A percentile compares a stretch with the other conserved stretches of the same genome.
Evolutionary conservation across 2,329 filamentous ascomycete genomes (phyloP).

Genomic region (Fonsecaea nubica): DNA sequence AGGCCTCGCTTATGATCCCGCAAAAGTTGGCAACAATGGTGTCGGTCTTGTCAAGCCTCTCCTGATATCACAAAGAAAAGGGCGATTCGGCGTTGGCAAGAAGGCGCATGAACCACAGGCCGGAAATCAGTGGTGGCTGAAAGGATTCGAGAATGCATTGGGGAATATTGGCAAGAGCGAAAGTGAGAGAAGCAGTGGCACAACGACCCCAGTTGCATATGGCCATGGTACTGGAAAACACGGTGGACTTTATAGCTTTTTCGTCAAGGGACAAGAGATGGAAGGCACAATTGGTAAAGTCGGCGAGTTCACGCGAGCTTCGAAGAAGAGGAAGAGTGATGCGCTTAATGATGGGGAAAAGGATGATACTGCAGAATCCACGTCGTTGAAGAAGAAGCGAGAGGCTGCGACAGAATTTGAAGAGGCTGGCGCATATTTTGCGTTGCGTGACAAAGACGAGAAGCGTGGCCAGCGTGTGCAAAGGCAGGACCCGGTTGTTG

Average conservation of each 20-base stretch:
- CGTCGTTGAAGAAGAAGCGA: conserved; percentile 20
- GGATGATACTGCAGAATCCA: conserved; percentile 1
- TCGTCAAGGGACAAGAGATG: conserved; percentile 81
- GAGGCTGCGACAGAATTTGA: conserved; percentile 29
- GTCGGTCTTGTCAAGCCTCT: conserved; percentile 84
- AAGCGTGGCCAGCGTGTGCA: conserved; percentile 26
- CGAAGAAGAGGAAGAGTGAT: conserved; percentile 38
- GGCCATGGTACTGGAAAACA: conserved; percentile 50
- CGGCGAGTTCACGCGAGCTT: conserved; percentile 38
- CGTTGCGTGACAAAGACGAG: conserved; percentile 32
- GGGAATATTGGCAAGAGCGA: conserved; percentile 62
- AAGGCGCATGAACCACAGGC: conserved; percentile 69
- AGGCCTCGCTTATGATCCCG: conserved; percentile 46
- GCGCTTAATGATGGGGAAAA: conserved; percentile 24
- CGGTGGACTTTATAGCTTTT: conserved; percentile 77
- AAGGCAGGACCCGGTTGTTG: conserved; percentile 30
- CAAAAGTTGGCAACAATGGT: conserved; percentile 44
- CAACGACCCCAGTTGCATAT: conserved; percentile 54
- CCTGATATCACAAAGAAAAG: conserved; percentile 80
- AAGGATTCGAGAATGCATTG: conserved; percentile 88
- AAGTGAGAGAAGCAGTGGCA: conserved; percentile 64
- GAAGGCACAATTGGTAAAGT: conserved; percentile 67
- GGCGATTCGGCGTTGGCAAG: conserved; percentile 76
- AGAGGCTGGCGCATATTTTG: conserved; percentile 30
- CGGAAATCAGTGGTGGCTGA: conserved; percentile 94